phyloP scores from a whole-genome alignment of 2,329 filamentous ascomycete species.

The Tolypocladium album region DNA sequence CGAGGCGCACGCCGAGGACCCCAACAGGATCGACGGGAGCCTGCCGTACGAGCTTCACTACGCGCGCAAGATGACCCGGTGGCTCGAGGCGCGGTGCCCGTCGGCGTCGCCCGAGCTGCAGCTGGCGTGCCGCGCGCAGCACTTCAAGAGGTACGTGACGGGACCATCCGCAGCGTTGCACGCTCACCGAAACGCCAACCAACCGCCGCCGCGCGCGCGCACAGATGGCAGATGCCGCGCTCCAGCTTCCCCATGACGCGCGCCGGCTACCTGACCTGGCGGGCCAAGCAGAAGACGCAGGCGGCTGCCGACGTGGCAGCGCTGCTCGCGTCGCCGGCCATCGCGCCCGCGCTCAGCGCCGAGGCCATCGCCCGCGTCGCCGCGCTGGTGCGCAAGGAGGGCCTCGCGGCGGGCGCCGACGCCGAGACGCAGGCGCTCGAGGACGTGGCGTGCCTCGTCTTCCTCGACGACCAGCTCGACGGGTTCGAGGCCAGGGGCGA shows the following conservation, averaged over 20 bases:
- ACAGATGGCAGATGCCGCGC: constrained; percentile 69
- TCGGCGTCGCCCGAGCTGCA: constrained; percentile 55
- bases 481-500: constrained; percentile 59
- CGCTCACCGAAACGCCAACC: neutral
- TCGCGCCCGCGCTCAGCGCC: constrained; percentile 24
- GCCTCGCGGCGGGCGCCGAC: constrained; percentile 37
- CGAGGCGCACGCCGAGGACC: constrained; percentile 38
- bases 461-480: constrained; percentile 79
- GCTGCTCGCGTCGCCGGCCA: constrained; percentile 30
- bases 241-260: constrained; percentile 63
- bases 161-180: too few species aligned
- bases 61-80: constrained; percentile 66
- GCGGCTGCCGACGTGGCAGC: constrained; percentile 42
- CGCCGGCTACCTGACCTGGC: constrained; percentile 71
- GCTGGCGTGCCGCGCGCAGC: constrained; percentile 73
- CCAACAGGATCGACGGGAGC: constrained; percentile 25
- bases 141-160: constrained; percentile 57
- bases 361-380: constrained; percentile 53
- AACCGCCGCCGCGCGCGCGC: neutral
- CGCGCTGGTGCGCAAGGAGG: constrained; percentile 69
- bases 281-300: constrained; percentile 62
- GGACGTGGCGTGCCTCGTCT: constrained; percentile 79
- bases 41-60: constrained; percentile 76
- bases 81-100: constrained; percentile 52
- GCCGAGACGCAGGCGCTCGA: constrained; percentile 65